Base-by-base conservation (phyloP, 495 filamentous ascomycete species). In the Xylaria nigripes region DNA sequence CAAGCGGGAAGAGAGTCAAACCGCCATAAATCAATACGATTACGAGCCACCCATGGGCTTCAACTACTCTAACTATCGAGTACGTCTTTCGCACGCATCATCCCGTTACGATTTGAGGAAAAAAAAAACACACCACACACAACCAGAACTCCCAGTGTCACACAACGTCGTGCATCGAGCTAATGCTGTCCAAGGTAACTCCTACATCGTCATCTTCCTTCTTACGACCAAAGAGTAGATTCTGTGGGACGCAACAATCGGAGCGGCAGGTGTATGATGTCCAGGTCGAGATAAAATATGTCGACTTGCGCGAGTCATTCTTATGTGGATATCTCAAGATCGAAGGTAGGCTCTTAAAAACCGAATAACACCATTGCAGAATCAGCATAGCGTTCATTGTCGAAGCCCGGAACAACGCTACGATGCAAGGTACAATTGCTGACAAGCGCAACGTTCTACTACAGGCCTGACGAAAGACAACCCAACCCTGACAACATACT, bases 251-350 rank as follows among this genome's bases (percentile, higher is more conserved):
- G 9, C 94, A 99, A 61, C 85, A 89, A 66, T 96, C 91, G 6
- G 90, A 96, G 60, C 81, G 83, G 40, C 90, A 94, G 59, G 78
- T 85, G 5, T 99, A 99, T 68, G 88, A 92, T 52, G 94, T 99
- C 6, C 86, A 96, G 57, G 94, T 99, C 41, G 90, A 96, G 65
- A 87, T 99, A 61, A 96, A 96, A 69, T 84, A 95, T 68, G 89
- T 99, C 49, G 90, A 97, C 67, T 86, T 97, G 81, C 76, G 82
- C 32, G 89, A 97, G 67, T 97, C 94, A 12, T 95, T 92, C 58
- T 77, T 99, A 12, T 96, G 92, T 65, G 94, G 94, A 29, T 97
- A 95, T 70, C 80, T 99, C 49, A 86, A 86, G 57, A 99, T 99
- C 48, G 86, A 97, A 87, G 93, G 93, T 92, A 59, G 47, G 80